Evolutionary conservation across 2,329 filamentous ascomycete genomes (phyloP), one percentile per base, ranked within the genome.

Genomic region (Aspergillus sp.): DNA sequence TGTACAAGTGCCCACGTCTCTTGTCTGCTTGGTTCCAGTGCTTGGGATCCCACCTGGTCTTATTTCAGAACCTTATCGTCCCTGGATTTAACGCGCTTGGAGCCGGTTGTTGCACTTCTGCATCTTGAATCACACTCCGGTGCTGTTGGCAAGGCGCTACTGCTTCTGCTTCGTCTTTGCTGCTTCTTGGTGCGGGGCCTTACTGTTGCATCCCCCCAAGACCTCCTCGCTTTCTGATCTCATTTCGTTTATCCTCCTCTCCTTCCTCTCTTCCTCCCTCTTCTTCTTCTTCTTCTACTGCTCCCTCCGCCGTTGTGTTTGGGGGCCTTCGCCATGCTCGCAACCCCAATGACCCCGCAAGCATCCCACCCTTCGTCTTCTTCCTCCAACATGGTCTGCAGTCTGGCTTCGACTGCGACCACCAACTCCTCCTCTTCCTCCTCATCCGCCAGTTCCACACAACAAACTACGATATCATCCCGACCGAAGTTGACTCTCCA

Each of bases 401-500:
- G 59, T 25, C 25, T 67, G 12, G 55, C 59, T 19, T 63, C 65
- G n/a, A 63, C 51, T 39, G 49, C 63, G 13, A 48, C 57, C 3
- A 25, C 39, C 30, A 43, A 5, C 32, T 13, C 32, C 12, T 13
- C 32, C 10, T 36, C 32, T 5, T 36, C 32, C 4, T 13, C 32
- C 10, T 36, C 32, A 13, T 36, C 32, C 12, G 5, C 32, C 32
- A 36, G 32, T 36, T 2, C 32, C 12, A 13, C 32, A 13, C 32
- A 36, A 36, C 32, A 36, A 12, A 13, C 32, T 36, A 36, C 12
- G 32, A 36, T 36, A 36, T 13, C 32, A 13, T 36, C 32, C 55
- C 77, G 84, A 61, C 86, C 86, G 1, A 87, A 86, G 73, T 79
- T 89, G 54, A 85, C 84, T 41, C 79, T 89, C 55, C 84, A 88